A percentile compares a stretch with the other conserved stretches of the same genome.
Conservation (phyloP, 2,329 filamentous ascomycete species). For the Phialophora chinensis region DNA sequence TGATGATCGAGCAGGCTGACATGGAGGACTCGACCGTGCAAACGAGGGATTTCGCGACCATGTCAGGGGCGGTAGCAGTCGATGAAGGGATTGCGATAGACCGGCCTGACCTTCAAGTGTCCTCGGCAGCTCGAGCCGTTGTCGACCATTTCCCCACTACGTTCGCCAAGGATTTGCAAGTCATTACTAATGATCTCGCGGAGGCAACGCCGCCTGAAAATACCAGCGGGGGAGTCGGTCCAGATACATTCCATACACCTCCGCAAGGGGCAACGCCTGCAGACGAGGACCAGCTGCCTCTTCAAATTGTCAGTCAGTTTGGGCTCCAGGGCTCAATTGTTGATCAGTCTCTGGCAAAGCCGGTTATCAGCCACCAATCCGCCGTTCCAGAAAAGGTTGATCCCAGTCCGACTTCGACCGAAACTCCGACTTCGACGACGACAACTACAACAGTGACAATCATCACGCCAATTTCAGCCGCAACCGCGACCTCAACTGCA, state of each 20-base stretch:
- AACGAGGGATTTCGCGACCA: slow-evolving; percentile 3
- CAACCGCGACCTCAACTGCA: neutral
- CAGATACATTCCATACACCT: slow-evolving; percentile 25
- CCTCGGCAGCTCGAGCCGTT: slow-evolving; percentile 13
- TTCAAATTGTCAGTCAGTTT: neutral
- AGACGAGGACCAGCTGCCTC: neutral
- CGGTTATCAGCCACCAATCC: neutral
- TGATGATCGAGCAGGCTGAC: slow-evolving; percentile 5
- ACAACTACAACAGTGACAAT: slow-evolving; percentile 7
- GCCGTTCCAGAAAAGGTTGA: neutral
- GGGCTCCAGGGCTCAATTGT: neutral
- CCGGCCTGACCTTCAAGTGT: slow-evolving; percentile 1
- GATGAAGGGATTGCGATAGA: slow-evolving; percentile 7
- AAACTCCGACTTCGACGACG: neutral
- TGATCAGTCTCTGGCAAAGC: neutral
- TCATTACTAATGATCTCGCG: neutral
- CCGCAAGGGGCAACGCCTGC: slow-evolving; percentile 12
- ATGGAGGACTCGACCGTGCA: neutral
- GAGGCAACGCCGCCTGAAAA: neutral
- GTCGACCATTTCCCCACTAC: slow-evolving; percentile 8
- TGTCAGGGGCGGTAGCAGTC: neutral
- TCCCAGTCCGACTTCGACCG: neutral
- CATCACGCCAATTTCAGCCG: neutral
- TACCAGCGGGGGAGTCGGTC: slow-evolving; percentile 4
- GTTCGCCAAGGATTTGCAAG: neutral